These are phyloP conservation scores for Cryptococcus sp. DNA, from an alignment of 1,284 basidiomycete species.

Conservation along the genomic window DNA sequence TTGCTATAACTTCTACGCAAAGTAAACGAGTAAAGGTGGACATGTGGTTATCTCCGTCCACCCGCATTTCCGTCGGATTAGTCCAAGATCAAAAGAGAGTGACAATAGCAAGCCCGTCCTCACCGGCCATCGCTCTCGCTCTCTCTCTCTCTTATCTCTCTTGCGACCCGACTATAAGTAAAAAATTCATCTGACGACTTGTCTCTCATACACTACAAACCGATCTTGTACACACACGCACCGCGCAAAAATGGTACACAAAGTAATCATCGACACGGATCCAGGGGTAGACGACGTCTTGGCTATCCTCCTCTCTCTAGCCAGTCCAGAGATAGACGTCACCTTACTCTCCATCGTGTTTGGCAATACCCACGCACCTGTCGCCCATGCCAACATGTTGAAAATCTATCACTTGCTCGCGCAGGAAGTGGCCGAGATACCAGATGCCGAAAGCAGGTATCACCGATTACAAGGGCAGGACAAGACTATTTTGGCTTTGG, in stretches of 20 bases:
- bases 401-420: constrained; percentile 75
- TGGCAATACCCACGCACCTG: constrained; percentile 69
- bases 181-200: not conserved
- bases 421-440: constrained; percentile 64
- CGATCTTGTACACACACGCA: not conserved
- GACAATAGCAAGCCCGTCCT: too few relatives aligned
- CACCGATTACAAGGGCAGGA: constrained; percentile 60
- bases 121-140: too few relatives aligned
- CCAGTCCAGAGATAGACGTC: constrained; percentile 25
- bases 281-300: constrained; percentile 85
- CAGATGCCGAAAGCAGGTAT: constrained; percentile 62
- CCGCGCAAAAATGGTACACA: constrained; percentile 26
- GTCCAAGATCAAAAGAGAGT: too few relatives aligned
- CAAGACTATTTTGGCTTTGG: constrained; percentile 67
- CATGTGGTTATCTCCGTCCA: too few relatives aligned
- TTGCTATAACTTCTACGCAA: too few relatives aligned
- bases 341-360: constrained; percentile 58
- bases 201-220: not conserved
- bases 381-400: constrained; percentile 64
- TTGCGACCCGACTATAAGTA: not conserved
- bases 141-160: not conserved
- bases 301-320: constrained; percentile 59
- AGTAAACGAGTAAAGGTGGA: too few relatives aligned
- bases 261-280: constrained; percentile 53
- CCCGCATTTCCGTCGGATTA: too few relatives aligned